A percentile compares a stretch with the other conserved stretches of the same genome.
These are phyloP conservation scores for Backusella westeae DNA, from an alignment of 192 early-diverging fungal genomes.

Conservation along the genomic window DNA sequence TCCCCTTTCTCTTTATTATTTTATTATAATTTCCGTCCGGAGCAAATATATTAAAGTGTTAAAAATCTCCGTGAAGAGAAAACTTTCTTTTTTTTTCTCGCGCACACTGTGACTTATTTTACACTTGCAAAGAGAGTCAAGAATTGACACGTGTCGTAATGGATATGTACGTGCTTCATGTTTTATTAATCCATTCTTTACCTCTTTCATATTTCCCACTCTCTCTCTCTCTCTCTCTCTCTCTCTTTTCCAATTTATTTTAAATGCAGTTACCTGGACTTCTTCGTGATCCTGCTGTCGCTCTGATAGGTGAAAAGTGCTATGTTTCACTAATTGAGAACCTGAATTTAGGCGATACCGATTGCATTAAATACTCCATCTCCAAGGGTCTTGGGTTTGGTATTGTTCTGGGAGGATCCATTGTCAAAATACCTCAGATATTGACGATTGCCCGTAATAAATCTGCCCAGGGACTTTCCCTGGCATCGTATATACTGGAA, in stretches of 20 bases:
- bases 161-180: background rate
- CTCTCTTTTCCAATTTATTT: slow-evolving; percentile 1
- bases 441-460: slow-evolving; percentile 75
- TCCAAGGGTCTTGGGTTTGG: slow-evolving; percentile 92
- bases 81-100: background rate
- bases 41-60: background rate
- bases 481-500: slow-evolving; percentile 81
- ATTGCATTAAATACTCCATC: slow-evolving; percentile 78
- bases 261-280: slow-evolving; percentile 56
- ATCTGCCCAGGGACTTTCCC: slow-evolving; percentile 79
- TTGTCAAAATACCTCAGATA: slow-evolving; percentile 97
- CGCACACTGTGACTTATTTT: background rate
- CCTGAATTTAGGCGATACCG: slow-evolving; percentile 62
- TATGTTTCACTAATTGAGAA: slow-evolving; percentile 69
- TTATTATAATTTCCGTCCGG: background rate
- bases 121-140: background rate
- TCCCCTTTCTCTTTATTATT: background rate
- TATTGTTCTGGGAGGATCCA: slow-evolving; percentile 90
- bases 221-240: background rate
- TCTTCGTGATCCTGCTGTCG: slow-evolving; percentile 59
- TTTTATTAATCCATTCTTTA: background rate
- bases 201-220: background rate
- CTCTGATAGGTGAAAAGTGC: slow-evolving; percentile 83
- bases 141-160: background rate
- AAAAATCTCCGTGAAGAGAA: background rate